Base-by-base conservation (phyloP, 139 green algal species). In the Diplosphaera chodatii region DNA sequence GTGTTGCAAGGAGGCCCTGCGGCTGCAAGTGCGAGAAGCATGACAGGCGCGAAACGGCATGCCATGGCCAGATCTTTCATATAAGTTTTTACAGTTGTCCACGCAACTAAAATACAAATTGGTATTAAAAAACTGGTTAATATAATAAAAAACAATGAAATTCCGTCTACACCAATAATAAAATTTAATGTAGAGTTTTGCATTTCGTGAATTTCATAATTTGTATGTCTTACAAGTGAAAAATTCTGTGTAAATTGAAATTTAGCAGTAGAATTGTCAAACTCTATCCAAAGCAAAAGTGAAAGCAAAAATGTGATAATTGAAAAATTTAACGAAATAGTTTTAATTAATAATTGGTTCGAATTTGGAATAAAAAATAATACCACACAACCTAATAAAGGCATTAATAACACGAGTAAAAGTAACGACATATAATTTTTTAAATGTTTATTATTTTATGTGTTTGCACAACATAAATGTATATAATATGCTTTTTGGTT, bases 121-220 rank as follows among this genome's bases (percentile, higher is more conserved):
- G 86, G 86, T 75, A 89, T 87, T 56, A 91, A 79, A 78, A 86
- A 84, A 40, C 77, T 82, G 23, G 82, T 89, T 77, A 89, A 75
- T 63, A 91, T 76, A 32, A 88, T 71, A 74, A 91, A 87, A 85
- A 87, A 86, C 32, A 89, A 77, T 56, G 82, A 87, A 69, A 89
- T 82, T 18, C 85, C 82, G 77, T 89, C 85, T 72, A 89, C 66
- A 72, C 81, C 83, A 68, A 87, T 72, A 70, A 81, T 31, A 78
- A 88, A 84, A 68, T 74, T 78, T 62, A 86, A 78, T 32, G 69
- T 82, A 63, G 80, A 82, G 76, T 80, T 81, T 69, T 68, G 34
- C 1, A 56, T n/a, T 33, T 77, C 37, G 34, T 68, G 74, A 68
- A 62, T 25, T 28, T 13, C 8, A 40, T 40, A 68, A 29, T 25